Evolutionary conservation across 2,329 filamentous ascomycete genomes (phyloP), one percentile per base, ranked within the genome.

Genomic region (Pseudogymnoascus verrucosus): DNA sequence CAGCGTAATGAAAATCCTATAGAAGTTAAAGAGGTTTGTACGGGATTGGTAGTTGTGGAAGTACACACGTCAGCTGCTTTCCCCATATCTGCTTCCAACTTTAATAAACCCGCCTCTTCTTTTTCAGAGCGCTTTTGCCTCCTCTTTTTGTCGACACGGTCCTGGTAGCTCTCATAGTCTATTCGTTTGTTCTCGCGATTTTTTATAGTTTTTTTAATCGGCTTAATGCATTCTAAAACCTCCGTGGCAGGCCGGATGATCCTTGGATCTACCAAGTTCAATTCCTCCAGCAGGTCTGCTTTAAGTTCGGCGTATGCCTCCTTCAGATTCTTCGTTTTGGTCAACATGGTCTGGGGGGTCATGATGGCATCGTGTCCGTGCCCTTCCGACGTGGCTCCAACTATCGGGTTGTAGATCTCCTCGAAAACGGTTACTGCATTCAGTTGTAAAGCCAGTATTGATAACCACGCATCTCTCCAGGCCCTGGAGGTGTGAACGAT

Each of bases 191-290:
- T 89, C 72, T 95, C 90, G 57, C 91, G 81, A 75, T 91, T 92
- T 77, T 93, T 95, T 71, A 96, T 90, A 1, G 87, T 88, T 77
- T 92, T 95, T 71, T 89, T 87, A 73, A 95, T 80, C 1, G 89
- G 86, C 67, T 87, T 84, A 65, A 93, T 80, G 62, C 78, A 84
- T 62, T 88, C 84, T 70, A 85, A 88, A 6, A 89, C 89, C 62
- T 88, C 83, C 64, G 83, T 84, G 3, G 88, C 88, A 0, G 90
- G 89, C 64, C 80, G 80, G 62, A 93, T 83, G 67, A 95, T 82
- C 68, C 85, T 84, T 8, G 79, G 76, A 67, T 93, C 89, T 67
- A 96, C 89, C 69, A 85, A 81, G 64, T 78, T 80, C 64, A 95
- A 79, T 71, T 95, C 91, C 65, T 87, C 84, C 63, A 85, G 74